Conservation (phyloP, 305 asterid genomes). For the Fraxinus angustifolia region DNA sequence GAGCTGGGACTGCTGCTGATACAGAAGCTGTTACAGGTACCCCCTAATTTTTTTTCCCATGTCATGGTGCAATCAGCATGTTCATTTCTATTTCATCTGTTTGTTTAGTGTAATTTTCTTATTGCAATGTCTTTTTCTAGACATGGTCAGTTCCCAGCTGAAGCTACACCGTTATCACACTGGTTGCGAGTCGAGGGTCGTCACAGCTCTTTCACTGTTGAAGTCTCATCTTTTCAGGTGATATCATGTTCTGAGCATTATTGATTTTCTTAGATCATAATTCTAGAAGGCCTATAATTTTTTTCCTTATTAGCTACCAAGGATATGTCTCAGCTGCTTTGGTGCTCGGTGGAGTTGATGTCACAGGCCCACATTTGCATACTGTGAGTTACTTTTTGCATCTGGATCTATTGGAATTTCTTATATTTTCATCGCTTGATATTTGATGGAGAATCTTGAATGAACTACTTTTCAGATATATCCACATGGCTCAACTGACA, state of each 20-base stretch:
- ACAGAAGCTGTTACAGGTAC: slow-evolving; percentile 66
- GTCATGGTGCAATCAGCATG: neutral
- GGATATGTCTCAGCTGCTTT: slow-evolving; percentile 56
- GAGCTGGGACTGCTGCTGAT: slow-evolving; percentile 71
- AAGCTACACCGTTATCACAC: slow-evolving; percentile 50
- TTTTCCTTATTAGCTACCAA: slow-evolving; percentile 37
- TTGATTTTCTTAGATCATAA: neutral
- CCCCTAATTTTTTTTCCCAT: neutral
- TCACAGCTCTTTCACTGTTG: slow-evolving; percentile 50
- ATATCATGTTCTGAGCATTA: slow-evolving; percentile 10
- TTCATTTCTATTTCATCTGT: neutral
- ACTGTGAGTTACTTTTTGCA: slow-evolving; percentile 36
- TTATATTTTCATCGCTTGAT: neutral
- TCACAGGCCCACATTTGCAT: slow-evolving; percentile 56
- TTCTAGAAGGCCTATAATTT: neutral
- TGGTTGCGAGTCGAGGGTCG: slow-evolving; percentile 60
- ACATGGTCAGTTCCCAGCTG: slow-evolving; percentile 59
- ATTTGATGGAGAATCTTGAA: neutral
- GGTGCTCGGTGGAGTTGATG: slow-evolving; percentile 64
- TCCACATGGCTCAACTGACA: slow-evolving; percentile 97
- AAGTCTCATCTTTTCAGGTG: slow-evolving; percentile 57
- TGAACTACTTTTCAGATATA: slow-evolving; percentile 51
- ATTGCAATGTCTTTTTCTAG: slow-evolving; percentile 27
- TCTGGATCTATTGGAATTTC: neutral
- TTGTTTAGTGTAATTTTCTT: neutral